Conservation (phyloP, 176 grass and related monocot species). For the Phragmites australis region DNA sequence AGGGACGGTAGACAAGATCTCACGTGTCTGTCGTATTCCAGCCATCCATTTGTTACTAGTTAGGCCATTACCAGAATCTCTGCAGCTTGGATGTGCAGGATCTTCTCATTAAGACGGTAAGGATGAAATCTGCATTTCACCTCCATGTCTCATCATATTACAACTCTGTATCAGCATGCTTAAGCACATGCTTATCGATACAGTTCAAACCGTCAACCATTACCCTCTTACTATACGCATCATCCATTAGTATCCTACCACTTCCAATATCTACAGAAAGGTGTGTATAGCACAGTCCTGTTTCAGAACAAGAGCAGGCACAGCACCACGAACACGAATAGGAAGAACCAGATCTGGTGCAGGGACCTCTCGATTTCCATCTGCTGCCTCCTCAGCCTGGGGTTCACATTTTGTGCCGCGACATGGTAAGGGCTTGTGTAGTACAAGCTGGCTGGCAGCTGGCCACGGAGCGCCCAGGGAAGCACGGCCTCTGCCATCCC, state of each 20-base stretch:
- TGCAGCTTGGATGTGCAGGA: too few species aligned
- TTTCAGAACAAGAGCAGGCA: constrained; percentile 74
- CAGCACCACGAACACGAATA: constrained; percentile 57
- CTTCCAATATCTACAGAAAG: constrained; percentile 42
- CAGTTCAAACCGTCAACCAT: constrained; percentile 1
- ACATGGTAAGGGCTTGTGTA: constrained; percentile 45
- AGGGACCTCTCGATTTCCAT: constrained; percentile 59
- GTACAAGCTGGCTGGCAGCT: constrained; percentile 40
- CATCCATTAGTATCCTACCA: constrained; percentile 6
- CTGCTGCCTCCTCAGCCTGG: constrained; percentile 44
- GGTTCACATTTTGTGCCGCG: background rate
- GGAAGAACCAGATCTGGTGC: constrained; percentile 75
- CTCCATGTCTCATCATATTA: constrained; percentile 35
- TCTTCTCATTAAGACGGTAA: background rate
- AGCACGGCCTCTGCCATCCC: constrained; percentile 66
- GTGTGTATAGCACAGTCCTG: background rate
- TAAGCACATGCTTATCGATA: constrained; percentile 33
- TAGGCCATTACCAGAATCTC: background rate
- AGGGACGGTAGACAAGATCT: too few species aligned
- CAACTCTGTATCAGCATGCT: constrained; percentile 57
- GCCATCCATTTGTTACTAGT: background rate
- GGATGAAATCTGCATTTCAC: constrained; percentile 45
- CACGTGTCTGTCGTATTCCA: background rate
- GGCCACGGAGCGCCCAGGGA: constrained; percentile 49
- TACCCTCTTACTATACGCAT: constrained; percentile 23